These are phyloP conservation scores for Pythium apleroticum DNA, from an alignment of 352 stramenopile species.

Conservation along the genomic window DNA sequence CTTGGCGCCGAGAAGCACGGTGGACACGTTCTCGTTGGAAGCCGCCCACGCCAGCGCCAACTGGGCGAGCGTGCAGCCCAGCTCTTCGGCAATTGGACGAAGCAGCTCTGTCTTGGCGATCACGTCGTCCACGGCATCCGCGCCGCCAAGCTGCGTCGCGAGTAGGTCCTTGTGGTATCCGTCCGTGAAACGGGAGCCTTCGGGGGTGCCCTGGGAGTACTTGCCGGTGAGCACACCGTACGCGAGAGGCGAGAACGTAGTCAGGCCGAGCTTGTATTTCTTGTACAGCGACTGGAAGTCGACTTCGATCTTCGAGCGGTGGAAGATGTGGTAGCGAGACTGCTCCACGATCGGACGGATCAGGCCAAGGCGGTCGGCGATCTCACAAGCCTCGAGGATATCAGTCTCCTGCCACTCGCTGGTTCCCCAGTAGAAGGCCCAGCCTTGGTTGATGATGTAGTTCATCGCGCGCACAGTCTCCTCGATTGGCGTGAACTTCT, in stretches of 20 bases:
- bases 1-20: constrained; percentile 53
- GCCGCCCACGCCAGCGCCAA: constrained; percentile 60
- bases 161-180: constrained; percentile 6
- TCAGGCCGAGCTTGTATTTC: constrained; percentile 35
- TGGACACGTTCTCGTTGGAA: constrained; percentile 51
- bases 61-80: constrained; percentile 40
- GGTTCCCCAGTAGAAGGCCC: background rate
- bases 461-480: background rate
- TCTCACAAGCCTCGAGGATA: background rate
- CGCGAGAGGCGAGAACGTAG: constrained; percentile 18
- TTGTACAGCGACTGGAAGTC: constrained; percentile 55
- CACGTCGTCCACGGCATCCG: constrained; percentile 15
- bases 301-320: constrained; percentile 50
- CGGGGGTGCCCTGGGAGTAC: constrained; percentile 36
- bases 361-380: constrained; percentile 7
- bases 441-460: background rate
- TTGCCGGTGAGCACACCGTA: constrained; percentile 60
- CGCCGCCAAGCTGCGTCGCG: background rate
- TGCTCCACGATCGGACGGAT: constrained; percentile 46
- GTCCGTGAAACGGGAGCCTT: constrained; percentile 33
- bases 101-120: constrained; percentile 34
- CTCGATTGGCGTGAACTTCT: background rate
- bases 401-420: background rate
- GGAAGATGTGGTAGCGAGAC: constrained; percentile 57
- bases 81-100: constrained; percentile 35